Conservation (phyloP, 805 yeast species). For the Candida tammaniensis region DNA sequence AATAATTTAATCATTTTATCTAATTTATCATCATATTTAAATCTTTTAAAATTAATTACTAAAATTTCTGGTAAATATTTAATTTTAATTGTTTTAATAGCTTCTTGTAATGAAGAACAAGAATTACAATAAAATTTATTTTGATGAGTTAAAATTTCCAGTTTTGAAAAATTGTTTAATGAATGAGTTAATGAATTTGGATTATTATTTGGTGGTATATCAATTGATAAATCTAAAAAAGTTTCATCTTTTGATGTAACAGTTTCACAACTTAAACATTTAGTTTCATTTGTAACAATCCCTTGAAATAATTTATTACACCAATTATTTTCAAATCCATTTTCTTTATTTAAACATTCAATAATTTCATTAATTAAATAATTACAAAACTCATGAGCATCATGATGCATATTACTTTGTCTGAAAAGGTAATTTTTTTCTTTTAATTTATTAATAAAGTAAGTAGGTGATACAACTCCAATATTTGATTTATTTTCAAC, state of each 20-base stretch:
- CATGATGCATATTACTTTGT: constrained; percentile 89
- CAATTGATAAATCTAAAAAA: constrained; percentile 83
- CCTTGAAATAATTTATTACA: constrained; percentile 82
- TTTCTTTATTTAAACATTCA: constrained; percentile 52
- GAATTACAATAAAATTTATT: constrained; percentile 92
- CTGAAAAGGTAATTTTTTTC: constrained; percentile 81
- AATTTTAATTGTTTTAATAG: constrained; percentile 82
- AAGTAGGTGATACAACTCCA: constrained; percentile 84
- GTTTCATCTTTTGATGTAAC: constrained; percentile 78
- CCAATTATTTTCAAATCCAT: constrained; percentile 38
- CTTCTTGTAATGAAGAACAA: constrained; percentile 90
- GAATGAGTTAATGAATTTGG: constrained; percentile 71
- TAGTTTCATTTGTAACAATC: constrained; percentile 77
- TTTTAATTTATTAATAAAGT: constrained; percentile 72
- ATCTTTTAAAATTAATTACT: constrained; percentile 84
- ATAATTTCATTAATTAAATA: constrained; percentile 68
- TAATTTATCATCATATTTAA: constrained; percentile 82
- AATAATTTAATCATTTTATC: constrained; percentile 83
- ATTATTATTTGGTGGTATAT: constrained; percentile 61
- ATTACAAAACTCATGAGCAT: constrained; percentile 95
- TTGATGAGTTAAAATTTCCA: constrained; percentile 79
- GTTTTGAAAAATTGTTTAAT: constrained; percentile 75
- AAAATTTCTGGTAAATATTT: constrained; percentile 74
- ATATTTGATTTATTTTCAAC: constrained; percentile 62
- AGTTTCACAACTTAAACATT: constrained; percentile 86